These are phyloP conservation scores for Herpetospermum pedunculosum DNA, from an alignment of 306 rosid species.

Conservation along the genomic window DNA sequence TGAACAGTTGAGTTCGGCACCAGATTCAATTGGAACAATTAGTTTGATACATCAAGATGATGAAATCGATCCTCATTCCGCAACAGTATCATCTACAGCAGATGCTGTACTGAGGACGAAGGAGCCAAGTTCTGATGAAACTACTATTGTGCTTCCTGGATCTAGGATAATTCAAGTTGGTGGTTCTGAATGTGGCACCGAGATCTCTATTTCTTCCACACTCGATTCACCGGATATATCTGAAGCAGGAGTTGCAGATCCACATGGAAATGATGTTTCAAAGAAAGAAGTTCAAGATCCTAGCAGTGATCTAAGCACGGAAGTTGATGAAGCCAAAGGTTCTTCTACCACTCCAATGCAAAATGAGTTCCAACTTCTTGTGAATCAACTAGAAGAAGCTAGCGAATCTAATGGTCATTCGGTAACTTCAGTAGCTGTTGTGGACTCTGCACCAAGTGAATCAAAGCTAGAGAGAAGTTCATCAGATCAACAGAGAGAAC, in stretches of 20 bases:
- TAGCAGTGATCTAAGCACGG: slow-evolving; percentile 12
- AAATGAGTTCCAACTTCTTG: slow-evolving; percentile 11
- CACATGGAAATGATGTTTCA: slow-evolving; percentile 33
- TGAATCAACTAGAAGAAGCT: slow-evolving; percentile 29
- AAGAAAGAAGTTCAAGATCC: slow-evolving; percentile 31
- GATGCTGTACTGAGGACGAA: slow-evolving; percentile 32
- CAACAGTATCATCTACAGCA: slow-evolving; percentile 16
- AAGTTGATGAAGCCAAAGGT: slow-evolving; percentile 12
- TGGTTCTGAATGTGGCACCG: slow-evolving; percentile 77
- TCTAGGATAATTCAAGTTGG: slow-evolving; percentile 30
- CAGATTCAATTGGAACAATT: slow-evolving; percentile 26
- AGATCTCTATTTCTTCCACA: slow-evolving; percentile 74
- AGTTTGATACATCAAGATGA: slow-evolving; percentile 34
- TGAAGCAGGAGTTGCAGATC: slow-evolving; percentile 38
- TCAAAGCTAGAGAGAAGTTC: slow-evolving; percentile 24
- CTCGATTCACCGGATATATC: slow-evolving; percentile 78
- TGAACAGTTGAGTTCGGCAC: slow-evolving; percentile 42
- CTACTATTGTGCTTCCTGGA: slow-evolving; percentile 30
- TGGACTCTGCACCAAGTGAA: slow-evolving; percentile 25
- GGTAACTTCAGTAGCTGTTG: slow-evolving; percentile 16
- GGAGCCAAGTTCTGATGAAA: slow-evolving; percentile 33
- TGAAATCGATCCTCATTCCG: slow-evolving; percentile 37
- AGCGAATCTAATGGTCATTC: slow-evolving; percentile 17
- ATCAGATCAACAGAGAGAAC: slow-evolving; percentile 29
- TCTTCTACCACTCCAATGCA: slow-evolving; percentile 10